Percentiles rank a stretch among this genome's conserved stretches.
These are phyloP conservation scores for Betula pendula DNA, from an alignment of 306 rosid species.

Conservation along the genomic window DNA sequence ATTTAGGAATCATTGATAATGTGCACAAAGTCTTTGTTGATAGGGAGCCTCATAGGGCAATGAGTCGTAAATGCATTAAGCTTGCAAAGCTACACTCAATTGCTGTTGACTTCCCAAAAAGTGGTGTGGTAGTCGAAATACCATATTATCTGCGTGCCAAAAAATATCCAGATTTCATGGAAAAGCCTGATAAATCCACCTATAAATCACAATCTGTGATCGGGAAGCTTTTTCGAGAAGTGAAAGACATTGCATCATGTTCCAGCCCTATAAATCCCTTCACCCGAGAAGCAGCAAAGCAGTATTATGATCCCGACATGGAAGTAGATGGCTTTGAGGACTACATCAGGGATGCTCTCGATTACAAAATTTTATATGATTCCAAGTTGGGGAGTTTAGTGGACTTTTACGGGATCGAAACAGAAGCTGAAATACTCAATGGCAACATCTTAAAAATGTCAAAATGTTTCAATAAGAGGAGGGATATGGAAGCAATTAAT, in stretches of 20 bases:
- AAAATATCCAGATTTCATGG: constrained; percentile 49
- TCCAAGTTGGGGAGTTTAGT: constrained; percentile 56
- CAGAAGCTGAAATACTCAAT: constrained; percentile 74
- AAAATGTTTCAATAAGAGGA: constrained; percentile 47
- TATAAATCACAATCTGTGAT: constrained; percentile 37
- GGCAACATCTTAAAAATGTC: constrained; percentile 58
- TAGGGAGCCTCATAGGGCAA: constrained; percentile 20
- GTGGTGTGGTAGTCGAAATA: constrained; percentile 33
- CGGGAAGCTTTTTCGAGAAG: constrained; percentile 42
- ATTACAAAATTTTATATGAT: constrained; percentile 63
- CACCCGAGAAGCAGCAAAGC: constrained; percentile 27
- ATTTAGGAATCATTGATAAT: constrained; percentile 66
- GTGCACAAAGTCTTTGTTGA: constrained; percentile 48
- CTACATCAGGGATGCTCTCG: constrained; percentile 60
- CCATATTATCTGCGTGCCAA: constrained; percentile 12
- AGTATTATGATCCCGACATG: constrained; percentile 46
- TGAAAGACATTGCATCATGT: constrained; percentile 23
- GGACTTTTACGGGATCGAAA: constrained; percentile 69
- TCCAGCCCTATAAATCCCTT: constrained; percentile 17
- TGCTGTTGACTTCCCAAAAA: constrained; percentile 50
- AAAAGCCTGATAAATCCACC: constrained; percentile 25
- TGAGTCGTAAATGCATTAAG: constrained; percentile 22
- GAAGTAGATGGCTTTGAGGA: constrained; percentile 60
- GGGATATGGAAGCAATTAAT: constrained; percentile 53
- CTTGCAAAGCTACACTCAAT: constrained; percentile 38